phyloP scores from a whole-genome alignment of 1,284 basidiomycete genomes.

The Bjerkandera adusta region DNA sequence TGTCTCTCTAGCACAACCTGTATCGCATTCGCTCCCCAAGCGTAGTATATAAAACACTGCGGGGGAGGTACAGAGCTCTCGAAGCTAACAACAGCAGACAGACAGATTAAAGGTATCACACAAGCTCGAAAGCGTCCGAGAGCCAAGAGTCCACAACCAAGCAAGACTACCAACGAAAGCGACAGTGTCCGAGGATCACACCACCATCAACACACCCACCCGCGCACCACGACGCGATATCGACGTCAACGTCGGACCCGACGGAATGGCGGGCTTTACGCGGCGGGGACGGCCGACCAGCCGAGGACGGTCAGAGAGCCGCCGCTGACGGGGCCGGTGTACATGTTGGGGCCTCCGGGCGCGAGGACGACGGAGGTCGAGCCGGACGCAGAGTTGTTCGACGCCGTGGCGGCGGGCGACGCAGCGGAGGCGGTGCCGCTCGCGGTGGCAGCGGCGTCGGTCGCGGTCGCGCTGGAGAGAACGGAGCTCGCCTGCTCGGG shows the following conservation, averaged over 20 bases:
- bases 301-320: constrained; percentile 34
- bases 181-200: no score
- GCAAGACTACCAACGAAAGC: no score
- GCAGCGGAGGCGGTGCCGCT: constrained; percentile 3
- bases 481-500: constrained; percentile 46
- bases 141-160: constrained; percentile 2
- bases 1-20: no score
- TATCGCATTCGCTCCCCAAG: no score
- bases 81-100: no score
- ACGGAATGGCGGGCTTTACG: no score
- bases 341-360: constrained; percentile 35
- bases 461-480: constrained; percentile 28
- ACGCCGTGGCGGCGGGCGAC: constrained; percentile 4
- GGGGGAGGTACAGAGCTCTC: no score
- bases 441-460: constrained; percentile 13
- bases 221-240: no score
- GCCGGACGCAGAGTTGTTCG: constrained; percentile 18
- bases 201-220: no score
- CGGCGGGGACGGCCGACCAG: constrained; percentile 22
- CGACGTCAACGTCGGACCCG: not conserved
- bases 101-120: no score
- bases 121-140: no score
- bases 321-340: constrained; percentile 39
- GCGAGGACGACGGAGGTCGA: constrained; percentile 18
- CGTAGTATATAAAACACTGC: no score